These are phyloP conservation scores for Podospora tetraspora DNA, from an alignment of 495 filamentous ascomycete genomes.

Conservation along the genomic window DNA sequence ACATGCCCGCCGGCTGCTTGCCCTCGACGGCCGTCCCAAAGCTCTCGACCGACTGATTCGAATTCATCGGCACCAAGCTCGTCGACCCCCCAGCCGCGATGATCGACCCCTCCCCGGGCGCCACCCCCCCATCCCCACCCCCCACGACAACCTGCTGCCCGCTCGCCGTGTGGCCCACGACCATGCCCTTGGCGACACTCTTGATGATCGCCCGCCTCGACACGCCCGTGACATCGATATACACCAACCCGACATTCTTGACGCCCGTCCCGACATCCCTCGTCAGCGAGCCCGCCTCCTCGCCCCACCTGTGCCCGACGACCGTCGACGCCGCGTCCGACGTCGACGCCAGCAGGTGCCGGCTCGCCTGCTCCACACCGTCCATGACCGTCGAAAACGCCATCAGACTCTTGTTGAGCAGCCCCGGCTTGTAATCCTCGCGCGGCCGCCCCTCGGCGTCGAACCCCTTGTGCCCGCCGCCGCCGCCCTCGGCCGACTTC, in stretches of 20 bases:
- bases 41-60: not conserved
- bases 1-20: slow-evolving; percentile 18
- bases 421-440: slow-evolving; percentile 72
- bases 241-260: slow-evolving; percentile 95
- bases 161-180: slow-evolving; percentile 78
- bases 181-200: slow-evolving; percentile 95
- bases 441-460: slow-evolving; percentile 60
- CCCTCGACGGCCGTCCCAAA: slow-evolving; percentile 23
- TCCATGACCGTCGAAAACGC: slow-evolving; percentile 94
- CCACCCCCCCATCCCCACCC: slow-evolving; percentile 59
- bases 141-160: slow-evolving; percentile 82
- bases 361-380: slow-evolving; percentile 79
- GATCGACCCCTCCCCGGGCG: slow-evolving; percentile 3
- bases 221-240: slow-evolving; percentile 92
- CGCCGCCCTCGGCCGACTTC: slow-evolving; percentile 39
- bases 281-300: slow-evolving; percentile 73
- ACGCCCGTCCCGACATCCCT: slow-evolving; percentile 72
- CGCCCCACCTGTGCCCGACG: slow-evolving; percentile 77
- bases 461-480: slow-evolving; percentile 39
- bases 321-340: slow-evolving; percentile 73
- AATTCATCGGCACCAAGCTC: not conserved
- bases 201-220: slow-evolving; percentile 84
- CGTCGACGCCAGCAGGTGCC: slow-evolving; percentile 65
- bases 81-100: not conserved
- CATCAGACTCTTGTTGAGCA: slow-evolving; percentile 92